A percentile compares a stretch with the other conserved stretches of the same genome.
Conservation (phyloP, 2,329 filamentous ascomycete species). For the Curvularia eragrostidis region DNA sequence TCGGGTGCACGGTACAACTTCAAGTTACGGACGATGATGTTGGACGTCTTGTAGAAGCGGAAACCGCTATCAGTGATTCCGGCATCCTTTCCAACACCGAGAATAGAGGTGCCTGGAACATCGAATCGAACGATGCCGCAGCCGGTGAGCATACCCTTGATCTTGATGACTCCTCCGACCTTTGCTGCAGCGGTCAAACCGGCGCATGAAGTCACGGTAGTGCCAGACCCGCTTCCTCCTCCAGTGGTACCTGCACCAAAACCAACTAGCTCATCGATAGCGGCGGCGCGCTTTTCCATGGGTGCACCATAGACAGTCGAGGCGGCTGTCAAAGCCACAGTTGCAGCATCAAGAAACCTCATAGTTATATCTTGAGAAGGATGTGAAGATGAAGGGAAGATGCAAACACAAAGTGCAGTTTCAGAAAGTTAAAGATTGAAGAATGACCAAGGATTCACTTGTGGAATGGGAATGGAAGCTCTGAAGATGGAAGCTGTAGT, state of each 20-base stretch:
- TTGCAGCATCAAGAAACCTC: slow-evolving; percentile 36
- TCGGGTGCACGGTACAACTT: slow-evolving; percentile 64
- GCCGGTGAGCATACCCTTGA: slow-evolving; percentile 40
- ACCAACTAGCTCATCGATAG: slow-evolving; percentile 48
- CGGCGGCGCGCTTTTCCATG: slow-evolving; percentile 37
- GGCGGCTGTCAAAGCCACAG: slow-evolving; percentile 35
- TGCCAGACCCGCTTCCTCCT: slow-evolving; percentile 62
- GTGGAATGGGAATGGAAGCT: slow-evolving; percentile 5
- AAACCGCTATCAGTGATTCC: slow-evolving; percentile 57
- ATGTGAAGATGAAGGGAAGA: not conserved
- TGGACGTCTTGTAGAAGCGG: slow-evolving; percentile 60
- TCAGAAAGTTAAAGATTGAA: slow-evolving; percentile 17
- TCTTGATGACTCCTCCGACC: slow-evolving; percentile 43
- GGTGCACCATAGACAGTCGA: slow-evolving; percentile 33
- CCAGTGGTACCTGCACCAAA: slow-evolving; percentile 63
- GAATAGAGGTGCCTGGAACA: slow-evolving; percentile 36
- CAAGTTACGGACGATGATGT: slow-evolving; percentile 70
- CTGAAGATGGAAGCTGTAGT: not conserved
- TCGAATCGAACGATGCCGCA: slow-evolving; percentile 41
- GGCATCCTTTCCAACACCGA: slow-evolving; percentile 54
- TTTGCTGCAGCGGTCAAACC: slow-evolving; percentile 59
- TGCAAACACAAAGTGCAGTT: slow-evolving; percentile 1
- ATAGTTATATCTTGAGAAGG: slow-evolving; percentile 24
- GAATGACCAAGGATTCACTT: slow-evolving; percentile 31
- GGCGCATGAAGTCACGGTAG: slow-evolving; percentile 61